Percentiles rank a stretch among this genome's conserved stretches.
Evolutionary conservation across 176 grass and related monocot genomes (phyloP).

Genomic region (Carex pumila): DNA sequence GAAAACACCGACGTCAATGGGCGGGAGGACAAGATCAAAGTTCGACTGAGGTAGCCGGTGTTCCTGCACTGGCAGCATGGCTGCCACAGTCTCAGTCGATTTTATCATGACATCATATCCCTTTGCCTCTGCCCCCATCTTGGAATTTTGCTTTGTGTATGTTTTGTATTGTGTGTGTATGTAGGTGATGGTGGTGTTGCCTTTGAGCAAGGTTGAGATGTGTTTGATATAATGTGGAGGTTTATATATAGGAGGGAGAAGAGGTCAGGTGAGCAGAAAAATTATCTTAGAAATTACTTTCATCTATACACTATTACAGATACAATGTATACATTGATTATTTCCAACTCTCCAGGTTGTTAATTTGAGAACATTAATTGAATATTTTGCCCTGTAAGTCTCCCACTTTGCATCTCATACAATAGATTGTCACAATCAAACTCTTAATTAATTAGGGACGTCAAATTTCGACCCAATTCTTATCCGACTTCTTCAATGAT

Average conservation of each 20-base stretch:
- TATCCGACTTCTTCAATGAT: too few species aligned
- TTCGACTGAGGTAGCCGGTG: constrained; percentile 47
- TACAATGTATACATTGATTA: not conserved
- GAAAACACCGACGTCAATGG: constrained; percentile 51
- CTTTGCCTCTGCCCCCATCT: constrained; percentile 34
- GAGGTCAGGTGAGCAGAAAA: not conserved
- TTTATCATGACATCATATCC: constrained; percentile 23
- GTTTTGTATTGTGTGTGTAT: too few species aligned
- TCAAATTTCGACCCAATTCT: too few species aligned
- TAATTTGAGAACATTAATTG: too few species aligned
- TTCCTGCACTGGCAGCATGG: constrained; percentile 34
- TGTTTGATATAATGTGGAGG: not conserved
- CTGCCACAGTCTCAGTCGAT: constrained; percentile 25
- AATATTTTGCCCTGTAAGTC: not conserved
- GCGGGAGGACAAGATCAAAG: constrained; percentile 55
- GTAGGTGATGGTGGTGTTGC: not conserved
- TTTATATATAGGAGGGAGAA: not conserved
- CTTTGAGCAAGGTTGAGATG: constrained; percentile 1
- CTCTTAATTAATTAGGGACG: too few species aligned
- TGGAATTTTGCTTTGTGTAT: not conserved
- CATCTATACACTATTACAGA: not conserved
- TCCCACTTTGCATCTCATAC: too few species aligned
- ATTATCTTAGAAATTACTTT: not conserved
- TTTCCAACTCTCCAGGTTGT: not conserved
- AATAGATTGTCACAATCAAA: too few species aligned